Evolutionary conservation across 2,329 filamentous ascomycete genomes (phyloP).

Genomic region (Plectosphaerella sp.): DNA sequence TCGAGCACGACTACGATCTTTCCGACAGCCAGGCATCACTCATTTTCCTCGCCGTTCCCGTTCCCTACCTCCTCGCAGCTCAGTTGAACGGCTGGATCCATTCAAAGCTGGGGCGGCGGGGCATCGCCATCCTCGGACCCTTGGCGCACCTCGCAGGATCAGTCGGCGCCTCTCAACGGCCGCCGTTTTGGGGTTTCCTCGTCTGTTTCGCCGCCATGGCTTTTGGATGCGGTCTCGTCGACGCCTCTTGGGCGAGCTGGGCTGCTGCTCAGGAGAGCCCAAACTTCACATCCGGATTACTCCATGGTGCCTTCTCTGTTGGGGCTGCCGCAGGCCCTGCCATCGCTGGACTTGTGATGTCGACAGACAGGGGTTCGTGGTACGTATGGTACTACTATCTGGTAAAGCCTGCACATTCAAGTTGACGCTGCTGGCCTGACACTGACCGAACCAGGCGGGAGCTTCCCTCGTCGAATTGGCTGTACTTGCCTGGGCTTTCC

Average conservation of each 20-base stretch:
- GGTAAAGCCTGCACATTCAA: conserved; percentile 30
- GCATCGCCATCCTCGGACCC: conserved; percentile 33
- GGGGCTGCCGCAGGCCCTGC: conserved; percentile 67
- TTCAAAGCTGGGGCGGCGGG: conserved; percentile 56
- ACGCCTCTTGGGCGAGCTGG: conserved; percentile 41
- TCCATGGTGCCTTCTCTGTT: conserved; percentile 68
- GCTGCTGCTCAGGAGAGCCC: conserved; percentile 31
- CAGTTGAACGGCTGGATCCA: conserved; percentile 33
- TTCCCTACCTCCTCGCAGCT: conserved; percentile 38
- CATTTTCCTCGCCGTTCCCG: conserved; percentile 35
- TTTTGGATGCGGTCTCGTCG: conserved; percentile 33
- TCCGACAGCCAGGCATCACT: conserved; percentile 36
- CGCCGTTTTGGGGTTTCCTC: conserved; percentile 63
- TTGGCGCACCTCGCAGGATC: conserved; percentile 49
- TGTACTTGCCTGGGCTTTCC: conserved; percentile 53
- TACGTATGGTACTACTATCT: conserved; percentile 74
- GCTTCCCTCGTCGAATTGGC: conserved; percentile 51
- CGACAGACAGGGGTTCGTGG: conserved; percentile 58
- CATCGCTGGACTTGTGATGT: conserved; percentile 68
- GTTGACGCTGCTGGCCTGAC: neutral
- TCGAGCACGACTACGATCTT: conserved; percentile 33
- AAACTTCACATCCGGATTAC: conserved; percentile 58
- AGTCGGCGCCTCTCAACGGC: conserved; percentile 59
- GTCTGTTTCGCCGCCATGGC: conserved; percentile 53
- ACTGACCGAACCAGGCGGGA: conserved; percentile 17